Evolutionary conservation across 805 yeast genomes (phyloP).

Genomic region (Wickerhamomyces ciferrii): DNA sequence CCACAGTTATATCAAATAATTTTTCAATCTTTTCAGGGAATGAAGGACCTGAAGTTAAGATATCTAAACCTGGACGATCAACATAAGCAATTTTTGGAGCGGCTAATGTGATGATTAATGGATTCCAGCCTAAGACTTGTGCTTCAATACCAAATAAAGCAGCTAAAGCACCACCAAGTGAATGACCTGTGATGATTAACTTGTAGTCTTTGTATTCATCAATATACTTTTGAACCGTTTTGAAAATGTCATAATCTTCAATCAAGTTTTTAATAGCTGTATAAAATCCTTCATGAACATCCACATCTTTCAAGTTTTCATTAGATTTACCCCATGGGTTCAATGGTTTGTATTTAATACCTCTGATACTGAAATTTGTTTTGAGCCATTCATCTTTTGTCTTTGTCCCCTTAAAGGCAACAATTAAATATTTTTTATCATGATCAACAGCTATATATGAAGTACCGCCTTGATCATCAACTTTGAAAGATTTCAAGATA

Average conservation of each 20-base stretch:
- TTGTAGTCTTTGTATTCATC: conserved; percentile 39
- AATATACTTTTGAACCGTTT: conserved; percentile 27
- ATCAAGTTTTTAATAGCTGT: background rate
- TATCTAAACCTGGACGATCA: background rate
- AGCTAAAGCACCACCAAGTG: conserved; percentile 68
- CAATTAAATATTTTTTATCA: background rate
- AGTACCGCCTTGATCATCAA: conserved; percentile 1
- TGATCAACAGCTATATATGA: background rate
- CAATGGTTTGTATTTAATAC: background rate
- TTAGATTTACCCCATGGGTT: background rate
- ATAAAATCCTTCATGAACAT: background rate
- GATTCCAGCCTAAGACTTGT: conserved; percentile 42
- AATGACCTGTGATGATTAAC: conserved; percentile 58
- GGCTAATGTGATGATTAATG: conserved; percentile 52
- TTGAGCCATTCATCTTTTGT: background rate
- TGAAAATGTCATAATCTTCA: conserved; percentile 18
- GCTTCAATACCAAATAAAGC: conserved; percentile 54
- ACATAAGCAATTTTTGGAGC: conserved; percentile 37
- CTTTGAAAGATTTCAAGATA: background rate
- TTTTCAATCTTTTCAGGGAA: background rate
- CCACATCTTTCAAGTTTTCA: background rate
- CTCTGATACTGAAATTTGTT: background rate
- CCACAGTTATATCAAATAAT: background rate
- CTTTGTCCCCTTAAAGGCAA: background rate
- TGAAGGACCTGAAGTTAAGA: background rate